Percentiles rank a stretch among this genome's conserved stretches.
These are phyloP conservation scores for Chondrostereum purpureum DNA, from an alignment of 1,284 basidiomycete genomes.

Conservation along the genomic window DNA sequence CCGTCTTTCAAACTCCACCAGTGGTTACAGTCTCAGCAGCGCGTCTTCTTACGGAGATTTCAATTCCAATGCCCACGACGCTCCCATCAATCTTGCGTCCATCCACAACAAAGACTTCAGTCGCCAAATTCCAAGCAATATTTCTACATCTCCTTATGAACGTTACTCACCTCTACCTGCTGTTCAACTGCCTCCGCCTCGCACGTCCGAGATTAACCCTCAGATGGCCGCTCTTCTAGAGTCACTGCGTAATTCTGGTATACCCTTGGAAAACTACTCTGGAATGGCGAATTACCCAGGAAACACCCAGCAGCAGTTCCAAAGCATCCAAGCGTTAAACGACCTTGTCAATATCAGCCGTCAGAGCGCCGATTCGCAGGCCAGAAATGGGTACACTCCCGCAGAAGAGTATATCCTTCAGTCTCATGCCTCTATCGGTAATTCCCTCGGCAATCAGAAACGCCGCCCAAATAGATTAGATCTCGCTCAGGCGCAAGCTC, in stretches of 20 bases:
- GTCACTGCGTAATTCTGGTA: slow-evolving; percentile 24
- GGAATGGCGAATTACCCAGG: neutral
- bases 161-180: neutral
- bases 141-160: too few species aligned
- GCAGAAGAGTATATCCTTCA: slow-evolving; percentile 63
- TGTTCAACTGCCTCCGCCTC: neutral
- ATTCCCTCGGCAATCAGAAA: slow-evolving; percentile 14
- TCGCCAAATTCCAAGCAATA: neutral
- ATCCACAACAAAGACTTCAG: neutral
- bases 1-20: neutral
- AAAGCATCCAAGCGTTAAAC: neutral
- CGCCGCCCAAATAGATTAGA: slow-evolving; percentile 18
- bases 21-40: neutral
- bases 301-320: neutral
- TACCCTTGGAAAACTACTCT: slow-evolving; percentile 13
- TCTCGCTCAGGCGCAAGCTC: slow-evolving; percentile 3
- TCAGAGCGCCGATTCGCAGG: slow-evolving; percentile 25
- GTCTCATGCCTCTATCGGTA: slow-evolving; percentile 34
- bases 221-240: slow-evolving; percentile 33
- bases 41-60: neutral
- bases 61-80: slow-evolving; percentile 4
- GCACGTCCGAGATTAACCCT: slow-evolving; percentile 24
- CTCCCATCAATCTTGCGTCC: neutral
- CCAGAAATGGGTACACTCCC: slow-evolving; percentile 56
- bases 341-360: slow-evolving; percentile 11